Evolutionary conservation across 2,329 filamentous ascomycete species (phyloP).

Genomic region (Penicillium capsulatum): DNA sequence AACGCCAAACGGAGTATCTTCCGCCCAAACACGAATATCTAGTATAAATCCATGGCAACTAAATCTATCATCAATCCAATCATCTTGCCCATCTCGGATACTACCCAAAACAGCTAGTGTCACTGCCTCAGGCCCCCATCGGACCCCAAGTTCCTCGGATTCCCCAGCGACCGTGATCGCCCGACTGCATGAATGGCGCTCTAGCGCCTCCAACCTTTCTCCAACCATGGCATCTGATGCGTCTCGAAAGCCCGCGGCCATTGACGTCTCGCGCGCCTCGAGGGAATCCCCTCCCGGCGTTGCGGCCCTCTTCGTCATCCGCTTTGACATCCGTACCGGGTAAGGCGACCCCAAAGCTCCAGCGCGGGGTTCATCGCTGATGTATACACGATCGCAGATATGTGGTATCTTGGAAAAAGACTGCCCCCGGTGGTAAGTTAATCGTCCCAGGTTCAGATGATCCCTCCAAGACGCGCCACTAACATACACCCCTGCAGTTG

Average conservation of each 20-base stretch:
- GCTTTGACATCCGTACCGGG: slow-evolving; percentile 88
- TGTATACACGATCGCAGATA: slow-evolving; percentile 49
- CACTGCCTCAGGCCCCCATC: slow-evolving; percentile 10
- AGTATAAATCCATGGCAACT: too few species aligned
- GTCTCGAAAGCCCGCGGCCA: slow-evolving; percentile 30
- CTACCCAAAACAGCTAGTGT: not conserved
- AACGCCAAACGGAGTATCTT: too few species aligned
- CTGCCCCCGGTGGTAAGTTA: slow-evolving; percentile 59
- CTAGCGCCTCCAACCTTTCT: slow-evolving; percentile 3
- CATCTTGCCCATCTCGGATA: too few species aligned
- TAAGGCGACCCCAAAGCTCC: slow-evolving; percentile 44
- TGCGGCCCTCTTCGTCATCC: slow-evolving; percentile 79
- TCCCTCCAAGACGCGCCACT: slow-evolving; percentile 12
- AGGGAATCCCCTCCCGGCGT: slow-evolving; percentile 49
- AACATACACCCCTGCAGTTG: slow-evolving; percentile 37
- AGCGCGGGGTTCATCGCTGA: slow-evolving; percentile 14
- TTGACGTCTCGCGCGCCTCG: slow-evolving; percentile 33
- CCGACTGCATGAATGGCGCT: slow-evolving; percentile 20
- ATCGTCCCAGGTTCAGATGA: slow-evolving; percentile 2
- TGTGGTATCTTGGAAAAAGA: slow-evolving; percentile 83
- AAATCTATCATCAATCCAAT: too few species aligned
- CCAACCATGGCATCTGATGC: slow-evolving; percentile 29
- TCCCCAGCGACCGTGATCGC: slow-evolving; percentile 20
- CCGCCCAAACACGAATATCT: too few species aligned
- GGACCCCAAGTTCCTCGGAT: slow-evolving; percentile 7